phyloP scores from a whole-genome alignment of 2,329 filamentous ascomycete species.

The Ilyonectria robusta region DNA sequence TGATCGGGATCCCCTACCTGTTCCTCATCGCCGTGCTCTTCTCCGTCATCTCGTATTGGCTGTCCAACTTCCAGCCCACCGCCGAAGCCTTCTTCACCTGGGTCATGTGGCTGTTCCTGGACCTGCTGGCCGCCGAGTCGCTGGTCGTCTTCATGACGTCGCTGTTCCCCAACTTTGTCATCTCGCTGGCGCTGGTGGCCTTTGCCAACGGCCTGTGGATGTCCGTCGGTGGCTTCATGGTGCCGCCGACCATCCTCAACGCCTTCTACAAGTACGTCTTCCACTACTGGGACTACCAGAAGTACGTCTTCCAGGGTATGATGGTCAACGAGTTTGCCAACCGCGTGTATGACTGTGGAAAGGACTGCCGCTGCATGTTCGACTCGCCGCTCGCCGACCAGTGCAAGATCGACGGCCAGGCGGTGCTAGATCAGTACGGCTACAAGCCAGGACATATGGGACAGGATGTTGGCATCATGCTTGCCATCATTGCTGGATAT shows the following conservation, averaged over 20 bases:
- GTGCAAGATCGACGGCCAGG: conserved; percentile 80
- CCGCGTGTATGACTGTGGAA: conserved; percentile 67
- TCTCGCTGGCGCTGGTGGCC: conserved; percentile 82
- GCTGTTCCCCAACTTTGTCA: conserved; percentile 84
- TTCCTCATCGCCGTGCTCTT: conserved; percentile 85
- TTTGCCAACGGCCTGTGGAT: conserved; percentile 94
- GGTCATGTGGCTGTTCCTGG: conserved; percentile 88
- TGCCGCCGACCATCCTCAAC: conserved; percentile 80
- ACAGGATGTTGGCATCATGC: conserved; percentile 83
- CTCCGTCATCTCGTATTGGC: conserved; percentile 83
- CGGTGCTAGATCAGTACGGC: conserved; percentile 78
- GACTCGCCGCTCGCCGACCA: conserved; percentile 65
- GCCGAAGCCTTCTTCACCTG: conserved; percentile 80
- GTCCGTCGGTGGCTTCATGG: conserved; percentile 87
- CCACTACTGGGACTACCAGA: conserved; percentile 90
- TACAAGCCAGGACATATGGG: conserved; percentile 79
- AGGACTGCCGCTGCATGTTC: conserved; percentile 79
- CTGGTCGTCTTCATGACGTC: conserved; percentile 83
- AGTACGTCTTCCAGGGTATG: conserved; percentile 91
- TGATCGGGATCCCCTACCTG: conserved; percentile 85
- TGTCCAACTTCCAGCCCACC: conserved; percentile 79
- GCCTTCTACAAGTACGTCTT: conserved; percentile 90
- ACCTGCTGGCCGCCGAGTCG: conserved; percentile 85
- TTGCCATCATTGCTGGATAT: conserved; percentile 78
- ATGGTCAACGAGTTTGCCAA: conserved; percentile 89